These are phyloP conservation scores for Trichoderma polysporum DNA, from an alignment of 2,329 filamentous ascomycete genomes.

Conservation along the genomic window DNA sequence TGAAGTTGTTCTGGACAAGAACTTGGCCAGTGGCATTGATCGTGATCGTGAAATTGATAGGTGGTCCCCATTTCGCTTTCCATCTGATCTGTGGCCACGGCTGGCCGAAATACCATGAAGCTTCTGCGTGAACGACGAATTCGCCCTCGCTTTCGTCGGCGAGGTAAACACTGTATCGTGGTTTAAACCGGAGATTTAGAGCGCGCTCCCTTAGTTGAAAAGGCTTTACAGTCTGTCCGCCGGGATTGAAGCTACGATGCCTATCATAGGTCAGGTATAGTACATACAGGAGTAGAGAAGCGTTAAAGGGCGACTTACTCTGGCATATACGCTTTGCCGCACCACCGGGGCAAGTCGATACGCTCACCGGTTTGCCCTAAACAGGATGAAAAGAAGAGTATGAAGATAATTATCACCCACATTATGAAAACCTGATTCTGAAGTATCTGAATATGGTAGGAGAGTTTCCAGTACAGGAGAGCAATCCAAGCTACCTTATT, in stretches of 20 bases:
- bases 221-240: slow-evolving; percentile 43
- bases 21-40: slow-evolving; percentile 31
- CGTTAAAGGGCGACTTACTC: slow-evolving; percentile 31
- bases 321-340: slow-evolving; percentile 47
- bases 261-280: slow-evolving; percentile 23
- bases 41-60: slow-evolving; percentile 40
- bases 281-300: background rate
- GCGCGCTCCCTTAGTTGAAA: slow-evolving; percentile 33
- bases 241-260: slow-evolving; percentile 45
- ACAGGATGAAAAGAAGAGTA: background rate
- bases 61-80: slow-evolving; percentile 23
- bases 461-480: too few species aligned
- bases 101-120: slow-evolving; percentile 43
- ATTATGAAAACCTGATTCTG: background rate
- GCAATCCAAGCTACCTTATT: background rate
- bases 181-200: slow-evolving; percentile 45
- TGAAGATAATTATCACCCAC: background rate
- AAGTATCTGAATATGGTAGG: background rate
- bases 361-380: slow-evolving; percentile 37
- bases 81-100: slow-evolving; percentile 35
- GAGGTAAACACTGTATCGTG: slow-evolving; percentile 49
- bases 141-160: slow-evolving; percentile 41
- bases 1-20: slow-evolving; percentile 37
- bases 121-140: slow-evolving; percentile 44
- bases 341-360: slow-evolving; percentile 47